phyloP scores from a whole-genome alignment of 2,329 filamentous ascomycete genomes.

The Ceratocystis harringtonii region DNA sequence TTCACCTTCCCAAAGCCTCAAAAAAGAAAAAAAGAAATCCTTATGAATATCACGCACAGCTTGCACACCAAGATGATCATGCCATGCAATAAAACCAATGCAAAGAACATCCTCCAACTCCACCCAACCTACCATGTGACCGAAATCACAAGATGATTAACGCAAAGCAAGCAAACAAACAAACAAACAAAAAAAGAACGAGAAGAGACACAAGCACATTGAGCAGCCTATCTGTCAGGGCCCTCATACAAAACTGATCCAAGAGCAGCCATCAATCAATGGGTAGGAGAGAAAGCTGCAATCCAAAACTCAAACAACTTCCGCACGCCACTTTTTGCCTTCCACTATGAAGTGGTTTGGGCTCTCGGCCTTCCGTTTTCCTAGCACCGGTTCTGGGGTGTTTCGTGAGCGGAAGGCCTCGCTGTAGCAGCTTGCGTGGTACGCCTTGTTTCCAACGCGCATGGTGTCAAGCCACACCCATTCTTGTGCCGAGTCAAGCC shows the following conservation, averaged over 20 bases:
- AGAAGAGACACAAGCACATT: background rate
- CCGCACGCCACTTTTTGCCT: conserved; percentile 18
- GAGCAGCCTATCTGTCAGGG: background rate
- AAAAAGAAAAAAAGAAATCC: background rate
- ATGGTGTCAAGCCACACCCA: conserved; percentile 93
- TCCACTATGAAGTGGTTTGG: conserved; percentile 12
- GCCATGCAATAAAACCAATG: background rate
- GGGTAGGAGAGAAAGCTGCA: background rate
- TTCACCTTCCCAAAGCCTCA: background rate
- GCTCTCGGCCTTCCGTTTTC: conserved; percentile 54
- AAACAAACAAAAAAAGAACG: background rate
- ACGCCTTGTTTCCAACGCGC: conserved; percentile 62
- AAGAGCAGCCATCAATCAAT: background rate
- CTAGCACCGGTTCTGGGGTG: conserved; percentile 42
- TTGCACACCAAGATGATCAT: conserved; percentile 3
- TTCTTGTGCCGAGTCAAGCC: conserved; percentile 84
- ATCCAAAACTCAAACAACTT: conserved; percentile 10
- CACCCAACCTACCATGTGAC: background rate
- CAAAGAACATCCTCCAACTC: background rate
- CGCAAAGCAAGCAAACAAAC: background rate
- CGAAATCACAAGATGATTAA: background rate
- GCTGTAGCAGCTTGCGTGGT: conserved; percentile 76
- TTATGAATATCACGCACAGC: background rate
- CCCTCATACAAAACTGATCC: background rate
- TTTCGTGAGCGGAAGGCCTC: conserved; percentile 59